Evolutionary conservation across 2,329 filamentous ascomycete genomes (phyloP).

Genomic region (Fusarium lyarnte): DNA sequence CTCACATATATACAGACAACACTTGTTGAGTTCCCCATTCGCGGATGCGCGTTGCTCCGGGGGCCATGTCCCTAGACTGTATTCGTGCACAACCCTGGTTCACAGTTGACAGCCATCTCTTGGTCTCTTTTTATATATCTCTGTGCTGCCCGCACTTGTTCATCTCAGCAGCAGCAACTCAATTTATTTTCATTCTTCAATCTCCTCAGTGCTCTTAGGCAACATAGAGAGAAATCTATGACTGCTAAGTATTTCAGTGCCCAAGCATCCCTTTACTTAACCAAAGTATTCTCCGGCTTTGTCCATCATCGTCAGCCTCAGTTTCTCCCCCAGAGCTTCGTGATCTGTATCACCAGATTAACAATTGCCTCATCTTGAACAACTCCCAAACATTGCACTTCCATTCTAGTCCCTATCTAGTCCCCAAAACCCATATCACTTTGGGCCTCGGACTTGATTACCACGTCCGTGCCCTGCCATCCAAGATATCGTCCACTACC

Average conservation of each 20-base stretch:
- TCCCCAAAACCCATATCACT: slow-evolving; percentile 1
- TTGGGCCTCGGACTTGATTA: slow-evolving; percentile 1
- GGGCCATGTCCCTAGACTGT: slow-evolving; percentile 8
- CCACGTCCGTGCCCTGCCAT: slow-evolving; percentile 18
- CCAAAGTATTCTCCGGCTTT: neutral
- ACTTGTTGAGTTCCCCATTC: slow-evolving; percentile 4
- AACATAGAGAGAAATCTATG: slow-evolving; percentile 4
- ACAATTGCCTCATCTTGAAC: slow-evolving; percentile 21
- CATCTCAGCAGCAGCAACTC: neutral
- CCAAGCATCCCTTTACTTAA: neutral
- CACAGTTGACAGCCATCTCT: neutral
- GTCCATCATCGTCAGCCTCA: neutral
- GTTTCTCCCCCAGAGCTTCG: neutral
- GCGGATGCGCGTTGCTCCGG: slow-evolving; percentile 29
- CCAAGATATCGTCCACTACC: slow-evolving; percentile 1
- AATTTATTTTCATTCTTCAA: neutral
- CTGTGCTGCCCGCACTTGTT: slow-evolving; percentile 6
- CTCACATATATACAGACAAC: neutral
- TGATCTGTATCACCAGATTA: slow-evolving; percentile 23
- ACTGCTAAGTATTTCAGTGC: slow-evolving; percentile 2
- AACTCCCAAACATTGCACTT: neutral
- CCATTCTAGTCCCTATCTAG: neutral
- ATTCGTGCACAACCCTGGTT: slow-evolving; percentile 17
- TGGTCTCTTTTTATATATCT: slow-evolving; percentile 6
- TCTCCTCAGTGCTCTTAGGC: slow-evolving; percentile 26